Percentiles rank a stretch among this genome's conserved stretches.
phyloP scores from a whole-genome alignment of 2,329 filamentous ascomycete species.

The Pyricularia grisea region DNA sequence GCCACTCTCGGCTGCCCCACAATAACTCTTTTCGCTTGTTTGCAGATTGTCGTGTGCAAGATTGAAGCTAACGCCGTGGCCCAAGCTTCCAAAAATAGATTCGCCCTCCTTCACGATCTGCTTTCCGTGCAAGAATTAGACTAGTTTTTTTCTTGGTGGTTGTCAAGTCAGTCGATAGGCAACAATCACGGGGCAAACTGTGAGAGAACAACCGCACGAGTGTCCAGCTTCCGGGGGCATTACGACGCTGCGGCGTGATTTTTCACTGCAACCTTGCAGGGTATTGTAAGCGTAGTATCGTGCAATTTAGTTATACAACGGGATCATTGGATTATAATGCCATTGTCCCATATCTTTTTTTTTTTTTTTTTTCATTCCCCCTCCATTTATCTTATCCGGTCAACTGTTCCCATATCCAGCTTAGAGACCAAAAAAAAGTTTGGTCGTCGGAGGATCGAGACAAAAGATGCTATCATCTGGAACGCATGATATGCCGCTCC shows the following conservation, averaged over 20 bases:
- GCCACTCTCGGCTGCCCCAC: neutral
- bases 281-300: neutral
- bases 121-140: neutral
- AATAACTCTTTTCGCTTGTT: neutral
- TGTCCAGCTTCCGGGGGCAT: neutral
- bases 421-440: neutral
- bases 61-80: neutral
- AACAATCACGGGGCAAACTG: neutral
- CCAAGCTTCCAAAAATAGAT: neutral
- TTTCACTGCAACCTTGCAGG: neutral
- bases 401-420: neutral
- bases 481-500: neutral
- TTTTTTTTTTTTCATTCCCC: too few species aligned
- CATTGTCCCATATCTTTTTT: neutral
- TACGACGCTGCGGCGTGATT: neutral
- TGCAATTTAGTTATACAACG: neutral
- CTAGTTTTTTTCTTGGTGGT: neutral
- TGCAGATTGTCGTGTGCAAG: neutral
- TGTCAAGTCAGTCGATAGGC: neutral
- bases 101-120: neutral
- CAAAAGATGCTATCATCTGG: neutral
- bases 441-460: neutral
- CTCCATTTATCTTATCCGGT: neutral
- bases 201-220: neutral
- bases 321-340: neutral